These are phyloP conservation scores for Linum tenue DNA, from an alignment of 345 rosid species.

Conservation along the genomic window DNA sequence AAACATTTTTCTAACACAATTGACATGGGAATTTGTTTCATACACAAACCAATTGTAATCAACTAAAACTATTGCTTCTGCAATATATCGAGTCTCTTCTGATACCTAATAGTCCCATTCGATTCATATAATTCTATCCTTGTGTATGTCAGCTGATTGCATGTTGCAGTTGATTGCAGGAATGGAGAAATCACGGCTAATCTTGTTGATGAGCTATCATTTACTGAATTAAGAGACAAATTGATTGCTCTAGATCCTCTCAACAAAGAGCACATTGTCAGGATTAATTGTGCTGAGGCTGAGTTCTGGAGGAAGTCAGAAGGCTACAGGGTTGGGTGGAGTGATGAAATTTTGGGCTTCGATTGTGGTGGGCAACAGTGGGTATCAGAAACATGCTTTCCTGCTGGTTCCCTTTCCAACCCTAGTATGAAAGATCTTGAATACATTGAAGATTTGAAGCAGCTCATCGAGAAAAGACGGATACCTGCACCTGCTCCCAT, in stretches of 20 bases:
- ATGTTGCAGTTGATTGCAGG: conserved; percentile 35
- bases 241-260: conserved; percentile 91
- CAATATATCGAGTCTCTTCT: background rate
- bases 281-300: conserved; percentile 83
- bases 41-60: no score
- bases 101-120: background rate
- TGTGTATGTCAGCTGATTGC: conserved; percentile 13
- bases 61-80: background rate
- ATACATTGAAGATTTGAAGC: conserved; percentile 70
- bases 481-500: conserved; percentile 85
- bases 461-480: conserved; percentile 69
- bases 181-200: conserved; percentile 31
- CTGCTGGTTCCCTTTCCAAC: conserved; percentile 78
- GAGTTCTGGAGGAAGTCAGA: conserved; percentile 95
- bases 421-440: conserved; percentile 92
- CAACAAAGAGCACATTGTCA: conserved; percentile 61
- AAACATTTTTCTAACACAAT: no score
- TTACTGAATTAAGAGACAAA: conserved; percentile 87
- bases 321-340: conserved; percentile 94
- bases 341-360: conserved; percentile 93
- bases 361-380: conserved; percentile 99
- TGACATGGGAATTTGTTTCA: no score
- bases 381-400: conserved; percentile 96
- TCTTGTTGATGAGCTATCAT: conserved; percentile 49
- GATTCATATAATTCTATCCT: background rate